Evolutionary conservation across 108 stramenopile genomes (phyloP), one percentile per base, ranked within the genome.

Genomic region (Pseudonitzschia delicatissima): DNA sequence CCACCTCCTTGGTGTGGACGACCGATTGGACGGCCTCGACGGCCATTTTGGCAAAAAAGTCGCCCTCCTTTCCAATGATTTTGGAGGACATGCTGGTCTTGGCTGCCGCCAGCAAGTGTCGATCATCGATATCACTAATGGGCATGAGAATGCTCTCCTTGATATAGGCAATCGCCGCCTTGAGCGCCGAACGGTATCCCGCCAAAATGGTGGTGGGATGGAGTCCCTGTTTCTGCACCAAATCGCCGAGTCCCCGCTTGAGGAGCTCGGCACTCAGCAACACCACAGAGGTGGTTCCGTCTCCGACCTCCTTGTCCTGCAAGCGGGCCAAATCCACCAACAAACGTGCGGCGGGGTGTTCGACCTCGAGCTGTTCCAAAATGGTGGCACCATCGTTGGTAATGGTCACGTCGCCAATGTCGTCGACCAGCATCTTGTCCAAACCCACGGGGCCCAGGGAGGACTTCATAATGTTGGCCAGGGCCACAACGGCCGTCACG

Each of bases 381-480:
- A 99, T 99, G 25, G 99, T 99, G 9, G 99, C 99, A 0, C 99
- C 99, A 68, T 99, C 99, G 68, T 99, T 99, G 51, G 99, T 99
- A 64, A 99, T 99, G 37, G 95, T 95, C 29, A 99, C 98, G 77
- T 99, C 99, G 27, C 99, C 99, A 42, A 98, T 94, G 62, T 95
- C 93, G 67, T 97, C 96, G 47, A 97, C 98, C 28, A 99, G 87
- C 99, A 99, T 99, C 80, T 99, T 99, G 73, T 99, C 99, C 39
- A 99, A 86, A 15, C 99, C 99, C 29, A 98, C 96, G 7, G 99
- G 99, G 17, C 99, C 99, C 45, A 99, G 83, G n/a, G 87, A 90
- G 8, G 95, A 85, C 77, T 99, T 99, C 59, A 98, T 97, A 67
- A 99, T 98, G 88, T 99, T 99, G 49, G 99, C 97, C 13, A 99